Base-by-base conservation (phyloP, 805 yeast species). In the Wickerhamomyces tratensis region DNA sequence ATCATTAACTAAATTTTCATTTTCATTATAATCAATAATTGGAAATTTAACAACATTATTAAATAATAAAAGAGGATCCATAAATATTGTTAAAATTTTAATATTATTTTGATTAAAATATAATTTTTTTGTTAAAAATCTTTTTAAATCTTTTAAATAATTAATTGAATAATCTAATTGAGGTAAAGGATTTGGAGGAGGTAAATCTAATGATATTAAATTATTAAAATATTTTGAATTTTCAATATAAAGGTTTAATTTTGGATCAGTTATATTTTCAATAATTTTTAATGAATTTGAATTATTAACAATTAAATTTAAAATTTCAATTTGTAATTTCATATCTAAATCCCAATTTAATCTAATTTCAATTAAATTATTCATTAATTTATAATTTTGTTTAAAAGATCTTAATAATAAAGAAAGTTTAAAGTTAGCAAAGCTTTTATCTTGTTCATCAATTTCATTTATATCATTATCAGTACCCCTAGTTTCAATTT, bases 271-370 rank as follows among this genome's bases (percentile, higher is more conserved):
- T 10, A 68, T 61, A 46, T 67, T 68, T 49, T 68, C 72, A 35
- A 68, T 43, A 34, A 66, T 46, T 39, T 52, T 52, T 12, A 67
- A 46, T 20, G 65, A 57, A 29, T 49, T 44, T 3, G 64, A 62
- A 26, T 54, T 42, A 5, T 49, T 43, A 25, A 65, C 54, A 10
- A 67, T 39, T 5, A 59, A 33, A 5, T 43, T 41, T 5, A 67
- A 41, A n/a, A 68, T 54, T 14, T 43, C 41, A 37, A 43, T 53
- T 46, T 67, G 72, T 12, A 57, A 41, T 1, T 36, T 37, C 2
- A 62, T 42, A 41, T 62, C 62, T 29, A 67, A 48, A 51, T 68
- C 72, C 72, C 72, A 68, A 46, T 67, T 68, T 35, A 68, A 55
- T 41, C 72, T 49, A 4, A 68, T 58, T 60, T 69, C 67, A 30